Percentiles rank a stretch among this genome's conserved stretches.
phyloP scores from a whole-genome alignment of 495 filamentous ascomycete genomes.

The Hyaloscypha finlandica region DNA sequence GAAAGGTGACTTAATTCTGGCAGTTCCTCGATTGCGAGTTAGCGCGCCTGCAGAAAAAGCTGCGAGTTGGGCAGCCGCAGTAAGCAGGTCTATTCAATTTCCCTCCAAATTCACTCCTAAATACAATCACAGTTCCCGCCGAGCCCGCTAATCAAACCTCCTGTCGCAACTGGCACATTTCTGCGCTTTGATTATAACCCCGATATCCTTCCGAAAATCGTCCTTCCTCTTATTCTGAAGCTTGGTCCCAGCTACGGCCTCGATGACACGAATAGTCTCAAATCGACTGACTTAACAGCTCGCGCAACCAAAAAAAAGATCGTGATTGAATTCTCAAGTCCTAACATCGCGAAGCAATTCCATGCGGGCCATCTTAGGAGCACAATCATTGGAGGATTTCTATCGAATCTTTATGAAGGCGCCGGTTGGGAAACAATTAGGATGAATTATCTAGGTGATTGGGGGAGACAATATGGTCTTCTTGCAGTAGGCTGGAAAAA shows the following conservation, averaged over 20 bases:
- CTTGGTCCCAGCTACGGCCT: neutral
- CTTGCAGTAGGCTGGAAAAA: conserved; percentile 55
- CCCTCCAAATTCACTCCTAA: neutral
- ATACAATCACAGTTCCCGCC: neutral
- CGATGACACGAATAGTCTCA: conserved; percentile 1
- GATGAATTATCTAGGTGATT: conserved; percentile 77
- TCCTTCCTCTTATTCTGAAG: conserved; percentile 5
- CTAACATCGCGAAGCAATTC: conserved; percentile 77
- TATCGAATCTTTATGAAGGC: conserved; percentile 67
- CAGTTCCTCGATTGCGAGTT: conserved; percentile 7
- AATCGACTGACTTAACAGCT: neutral
- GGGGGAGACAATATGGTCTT: conserved; percentile 76
- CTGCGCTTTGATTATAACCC: conserved; percentile 1
- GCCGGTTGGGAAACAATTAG: conserved; percentile 70
- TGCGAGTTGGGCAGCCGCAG: neutral
- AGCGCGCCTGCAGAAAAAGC: neutral
- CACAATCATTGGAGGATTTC: conserved; percentile 75
- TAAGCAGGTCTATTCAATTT: conserved; percentile 6
- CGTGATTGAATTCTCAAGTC: conserved; percentile 69
- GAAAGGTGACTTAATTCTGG: conserved; percentile 3
- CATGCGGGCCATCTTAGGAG: conserved; percentile 72
- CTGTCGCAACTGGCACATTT: conserved; percentile 2
- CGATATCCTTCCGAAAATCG: conserved; percentile 4
- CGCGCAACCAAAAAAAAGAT: conserved; percentile 37
- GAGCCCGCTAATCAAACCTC: conserved; percentile 2